Conservation (phyloP, 2,329 filamentous ascomycete species). For the Hysterium pulicare region DNA sequence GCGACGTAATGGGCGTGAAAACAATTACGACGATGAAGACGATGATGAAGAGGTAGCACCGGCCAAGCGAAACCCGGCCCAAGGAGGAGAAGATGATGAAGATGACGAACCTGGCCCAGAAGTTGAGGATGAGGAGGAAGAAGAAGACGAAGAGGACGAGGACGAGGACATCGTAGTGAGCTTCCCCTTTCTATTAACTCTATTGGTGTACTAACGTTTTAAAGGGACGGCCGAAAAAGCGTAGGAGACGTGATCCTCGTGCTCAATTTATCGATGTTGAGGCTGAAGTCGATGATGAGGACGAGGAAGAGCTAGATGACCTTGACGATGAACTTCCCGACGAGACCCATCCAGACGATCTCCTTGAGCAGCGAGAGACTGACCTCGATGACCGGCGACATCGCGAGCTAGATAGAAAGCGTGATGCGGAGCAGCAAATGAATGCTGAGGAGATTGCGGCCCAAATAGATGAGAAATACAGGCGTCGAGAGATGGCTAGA, state of each 20-base stretch:
- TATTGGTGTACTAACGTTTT: slow-evolving; percentile 32
- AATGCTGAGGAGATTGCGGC: slow-evolving; percentile 93
- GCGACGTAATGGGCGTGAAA: slow-evolving; percentile 3
- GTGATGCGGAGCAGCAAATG: slow-evolving; percentile 81
- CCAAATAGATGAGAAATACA: slow-evolving; percentile 77
- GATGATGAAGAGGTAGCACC: slow-evolving; percentile 11
- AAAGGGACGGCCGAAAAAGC: slow-evolving; percentile 73
- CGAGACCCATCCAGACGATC: slow-evolving; percentile 86
- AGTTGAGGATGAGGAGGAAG: slow-evolving; percentile 47
- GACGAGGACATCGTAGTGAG: slow-evolving; percentile 44
- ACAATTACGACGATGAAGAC: slow-evolving; percentile 13
- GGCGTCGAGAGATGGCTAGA: slow-evolving; percentile 55
- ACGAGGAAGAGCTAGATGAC: slow-evolving; percentile 79
- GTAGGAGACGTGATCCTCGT: slow-evolving; percentile 67
- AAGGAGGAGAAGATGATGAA: slow-evolving; percentile 20
- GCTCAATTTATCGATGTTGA: slow-evolving; percentile 96
- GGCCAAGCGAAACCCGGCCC: slow-evolving; percentile 26
- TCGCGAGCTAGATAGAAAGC: slow-evolving; percentile 87
- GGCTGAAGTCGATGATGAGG: slow-evolving; percentile 92
- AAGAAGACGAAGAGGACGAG: slow-evolving; percentile 50
- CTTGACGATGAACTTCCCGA: slow-evolving; percentile 83
- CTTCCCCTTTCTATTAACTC: not conserved
- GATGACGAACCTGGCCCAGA: slow-evolving; percentile 38
- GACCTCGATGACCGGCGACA: slow-evolving; percentile 89
- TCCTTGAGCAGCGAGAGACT: slow-evolving; percentile 71